A percentile compares a stretch with the other conserved stretches of the same genome.
phyloP scores from a whole-genome alignment of 805 yeast genomes.

The Nakazawaea sp. region DNA sequence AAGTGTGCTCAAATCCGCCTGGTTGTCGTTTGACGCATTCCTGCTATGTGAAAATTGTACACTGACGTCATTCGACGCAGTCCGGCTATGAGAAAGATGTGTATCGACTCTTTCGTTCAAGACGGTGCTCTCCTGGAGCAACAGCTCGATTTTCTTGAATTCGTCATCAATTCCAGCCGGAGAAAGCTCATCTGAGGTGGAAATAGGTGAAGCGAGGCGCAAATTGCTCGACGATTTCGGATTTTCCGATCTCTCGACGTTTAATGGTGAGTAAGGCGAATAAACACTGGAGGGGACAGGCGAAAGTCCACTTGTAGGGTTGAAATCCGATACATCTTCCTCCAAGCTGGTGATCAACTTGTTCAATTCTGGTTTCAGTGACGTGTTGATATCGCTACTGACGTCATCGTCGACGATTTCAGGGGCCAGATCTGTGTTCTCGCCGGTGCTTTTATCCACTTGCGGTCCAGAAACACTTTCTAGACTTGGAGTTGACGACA shows the following conservation, averaged over 20 bases:
- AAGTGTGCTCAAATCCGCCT: too few species aligned
- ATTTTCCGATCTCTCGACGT: not conserved
- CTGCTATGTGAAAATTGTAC: constrained; percentile 3
- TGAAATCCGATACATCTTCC: constrained; percentile 1
- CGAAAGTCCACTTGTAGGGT: not conserved
- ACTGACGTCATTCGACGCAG: not conserved
- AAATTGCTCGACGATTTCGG: constrained; percentile 2
- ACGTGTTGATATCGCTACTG: not conserved
- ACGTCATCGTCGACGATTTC: not conserved
- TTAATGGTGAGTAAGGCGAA: constrained; percentile 7
- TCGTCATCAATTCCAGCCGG: constrained; percentile 5
- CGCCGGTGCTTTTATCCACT: too few species aligned
- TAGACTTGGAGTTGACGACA: too few species aligned
- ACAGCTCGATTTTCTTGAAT: constrained; percentile 1
- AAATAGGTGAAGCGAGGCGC: not conserved
- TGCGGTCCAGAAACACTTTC: not conserved
- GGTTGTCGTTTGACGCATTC: not conserved
- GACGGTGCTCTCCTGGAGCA: not conserved
- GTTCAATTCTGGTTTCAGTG: constrained; percentile 8
- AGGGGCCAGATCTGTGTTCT: not conserved
- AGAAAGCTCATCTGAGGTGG: not conserved
- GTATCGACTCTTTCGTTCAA: constrained; percentile 6
- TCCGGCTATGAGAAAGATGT: constrained; percentile 7
- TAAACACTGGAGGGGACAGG: constrained; percentile 7
- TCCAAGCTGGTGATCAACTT: constrained; percentile 4